Conservation (phyloP, 2,329 filamentous ascomycete species). For the Clonostachys byssicola region DNA sequence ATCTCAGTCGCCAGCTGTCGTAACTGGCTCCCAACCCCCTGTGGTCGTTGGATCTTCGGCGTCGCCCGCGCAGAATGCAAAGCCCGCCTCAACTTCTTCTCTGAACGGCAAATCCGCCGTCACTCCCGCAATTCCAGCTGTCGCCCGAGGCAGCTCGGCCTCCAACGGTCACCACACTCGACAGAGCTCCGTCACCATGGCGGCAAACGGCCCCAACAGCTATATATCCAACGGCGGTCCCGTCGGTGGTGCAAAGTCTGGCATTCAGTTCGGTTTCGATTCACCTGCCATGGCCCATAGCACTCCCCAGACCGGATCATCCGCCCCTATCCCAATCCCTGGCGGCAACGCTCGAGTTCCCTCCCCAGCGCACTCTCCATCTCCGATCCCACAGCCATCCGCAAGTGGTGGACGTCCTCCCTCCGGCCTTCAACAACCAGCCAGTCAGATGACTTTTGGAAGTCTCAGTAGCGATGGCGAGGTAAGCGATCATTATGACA, state of each 20-base stretch:
- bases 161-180: slow-evolving; percentile 75
- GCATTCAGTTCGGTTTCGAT: slow-evolving; percentile 76
- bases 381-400: slow-evolving; percentile 85
- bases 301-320: slow-evolving; percentile 53
- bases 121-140: slow-evolving; percentile 64
- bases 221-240: slow-evolving; percentile 73
- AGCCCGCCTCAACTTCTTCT: slow-evolving; percentile 66
- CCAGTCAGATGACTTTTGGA: slow-evolving; percentile 70
- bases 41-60: slow-evolving; percentile 51
- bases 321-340: slow-evolving; percentile 58
- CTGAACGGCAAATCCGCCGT: slow-evolving; percentile 81
- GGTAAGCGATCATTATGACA: slow-evolving; percentile 49
- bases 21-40: slow-evolving; percentile 49
- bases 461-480: slow-evolving; percentile 77
- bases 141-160: slow-evolving; percentile 51
- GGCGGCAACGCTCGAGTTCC: slow-evolving; percentile 63
- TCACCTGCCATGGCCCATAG: slow-evolving; percentile 65
- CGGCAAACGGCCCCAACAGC: slow-evolving; percentile 71
- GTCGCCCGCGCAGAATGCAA: slow-evolving; percentile 50
- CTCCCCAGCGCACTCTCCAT: slow-evolving; percentile 84
- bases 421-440: slow-evolving; percentile 63
- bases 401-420: slow-evolving; percentile 83
- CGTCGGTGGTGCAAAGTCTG: slow-evolving; percentile 52
- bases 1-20: slow-evolving; percentile 55
- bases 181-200: slow-evolving; percentile 91